Evolutionary conservation across 495 filamentous ascomycete species (phyloP).

Genomic region (Chaetomium fimeti): DNA sequence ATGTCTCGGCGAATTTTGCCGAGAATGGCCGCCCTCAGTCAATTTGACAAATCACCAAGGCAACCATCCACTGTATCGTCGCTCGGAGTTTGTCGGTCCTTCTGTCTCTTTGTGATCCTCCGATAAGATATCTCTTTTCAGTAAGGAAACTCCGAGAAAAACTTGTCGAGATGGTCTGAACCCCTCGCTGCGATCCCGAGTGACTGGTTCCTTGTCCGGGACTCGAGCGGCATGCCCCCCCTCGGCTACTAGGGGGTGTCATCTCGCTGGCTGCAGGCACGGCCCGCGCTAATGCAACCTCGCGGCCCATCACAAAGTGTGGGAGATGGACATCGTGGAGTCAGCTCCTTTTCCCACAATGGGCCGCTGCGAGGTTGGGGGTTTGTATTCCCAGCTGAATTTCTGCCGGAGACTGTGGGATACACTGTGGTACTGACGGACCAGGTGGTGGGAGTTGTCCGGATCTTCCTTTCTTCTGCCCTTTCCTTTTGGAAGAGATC

Average conservation of each 20-base stretch:
- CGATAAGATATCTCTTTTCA: too few relatives aligned
- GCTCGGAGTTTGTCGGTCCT: not conserved
- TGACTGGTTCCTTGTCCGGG: not conserved
- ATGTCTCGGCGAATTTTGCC: not conserved
- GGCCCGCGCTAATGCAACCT: conserved; percentile 32
- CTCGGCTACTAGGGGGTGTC: conserved; percentile 22
- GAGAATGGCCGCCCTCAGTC: not conserved
- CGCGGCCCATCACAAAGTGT: conserved; percentile 23
- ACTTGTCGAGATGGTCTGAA: not conserved
- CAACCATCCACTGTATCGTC: not conserved
- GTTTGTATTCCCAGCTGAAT: too few relatives aligned
- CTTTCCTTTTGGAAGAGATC: not conserved
- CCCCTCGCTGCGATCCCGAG: not conserved
- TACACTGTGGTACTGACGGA: too few relatives aligned
- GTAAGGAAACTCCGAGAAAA: too few relatives aligned
- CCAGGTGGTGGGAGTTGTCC: not conserved
- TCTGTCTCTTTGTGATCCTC: too few relatives aligned
- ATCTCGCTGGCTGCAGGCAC: conserved; percentile 27
- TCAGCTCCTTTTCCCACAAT: not conserved
- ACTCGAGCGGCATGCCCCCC: not conserved
- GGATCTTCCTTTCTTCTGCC: not conserved
- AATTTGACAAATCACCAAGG: not conserved
- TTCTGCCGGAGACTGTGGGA: too few relatives aligned
- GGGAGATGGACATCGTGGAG: not conserved
- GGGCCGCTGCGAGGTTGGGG: too few relatives aligned